A percentile compares a stretch with the other conserved stretches of the same genome.
phyloP scores from a whole-genome alignment of 2,329 filamentous ascomycete genomes.

The Hymenoscyphus occultus region DNA sequence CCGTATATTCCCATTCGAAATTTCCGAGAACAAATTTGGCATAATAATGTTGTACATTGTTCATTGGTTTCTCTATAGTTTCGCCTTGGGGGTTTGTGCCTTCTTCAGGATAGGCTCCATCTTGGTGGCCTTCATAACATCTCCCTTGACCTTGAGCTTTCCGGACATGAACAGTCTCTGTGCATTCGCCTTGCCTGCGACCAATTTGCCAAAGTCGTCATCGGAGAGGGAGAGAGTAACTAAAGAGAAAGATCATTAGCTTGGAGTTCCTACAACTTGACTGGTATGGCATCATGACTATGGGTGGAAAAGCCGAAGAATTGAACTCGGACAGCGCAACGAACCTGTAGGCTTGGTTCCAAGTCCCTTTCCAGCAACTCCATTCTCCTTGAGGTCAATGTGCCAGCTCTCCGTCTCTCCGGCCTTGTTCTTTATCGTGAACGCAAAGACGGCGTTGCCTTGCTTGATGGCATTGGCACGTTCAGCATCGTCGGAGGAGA shows the following conservation, averaged over 20 bases:
- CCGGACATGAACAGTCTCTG: slow-evolving; percentile 94
- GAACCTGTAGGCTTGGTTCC: slow-evolving; percentile 80
- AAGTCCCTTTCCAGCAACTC: slow-evolving; percentile 73
- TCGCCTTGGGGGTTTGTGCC: slow-evolving; percentile 71
- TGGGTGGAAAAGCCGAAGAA: neutral
- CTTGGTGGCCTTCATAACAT: slow-evolving; percentile 98
- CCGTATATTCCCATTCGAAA: neutral
- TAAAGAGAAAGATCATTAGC: slow-evolving; percentile 38
- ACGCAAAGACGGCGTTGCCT: slow-evolving; percentile 82
- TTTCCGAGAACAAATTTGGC: neutral
- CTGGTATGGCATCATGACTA: neutral
- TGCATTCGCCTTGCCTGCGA: slow-evolving; percentile 85
- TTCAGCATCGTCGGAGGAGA: slow-evolving; percentile 66
- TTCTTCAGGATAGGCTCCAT: slow-evolving; percentile 90
- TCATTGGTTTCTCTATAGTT: slow-evolving; percentile 58
- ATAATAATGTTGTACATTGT: neutral
- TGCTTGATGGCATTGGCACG: slow-evolving; percentile 87
- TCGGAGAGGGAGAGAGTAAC: slow-evolving; percentile 86
- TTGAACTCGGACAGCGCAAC: slow-evolving; percentile 29
- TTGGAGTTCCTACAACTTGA: neutral
- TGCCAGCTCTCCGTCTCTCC: slow-evolving; percentile 86
- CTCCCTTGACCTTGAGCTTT: slow-evolving; percentile 96
- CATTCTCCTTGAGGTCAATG: slow-evolving; percentile 91
- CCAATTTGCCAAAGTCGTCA: slow-evolving; percentile 79
- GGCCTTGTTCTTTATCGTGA: slow-evolving; percentile 83